Conservation (phyloP, 441 rosid species). For the Populus hybrid region DNA sequence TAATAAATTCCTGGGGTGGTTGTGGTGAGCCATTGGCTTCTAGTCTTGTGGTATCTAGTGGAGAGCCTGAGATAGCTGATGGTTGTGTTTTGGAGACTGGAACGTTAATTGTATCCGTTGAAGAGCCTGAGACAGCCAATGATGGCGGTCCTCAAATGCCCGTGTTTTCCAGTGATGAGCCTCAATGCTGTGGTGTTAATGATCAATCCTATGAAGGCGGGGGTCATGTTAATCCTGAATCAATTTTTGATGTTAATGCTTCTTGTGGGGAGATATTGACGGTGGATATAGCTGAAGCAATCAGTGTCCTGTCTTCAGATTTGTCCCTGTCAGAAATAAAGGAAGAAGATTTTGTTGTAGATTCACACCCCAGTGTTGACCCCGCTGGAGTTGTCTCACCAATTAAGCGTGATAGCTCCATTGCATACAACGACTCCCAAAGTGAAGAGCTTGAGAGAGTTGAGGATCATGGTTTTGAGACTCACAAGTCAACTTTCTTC, state of each 20-base stretch:
- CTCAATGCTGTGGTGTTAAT: slow-evolving; percentile 13
- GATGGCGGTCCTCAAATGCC: background rate
- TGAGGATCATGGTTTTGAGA: slow-evolving; percentile 2
- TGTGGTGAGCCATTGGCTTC: slow-evolving; percentile 23
- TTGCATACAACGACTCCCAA: background rate
- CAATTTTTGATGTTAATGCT: slow-evolving; percentile 20
- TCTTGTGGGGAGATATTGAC: slow-evolving; percentile 32
- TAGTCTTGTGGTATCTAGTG: slow-evolving; percentile 7
- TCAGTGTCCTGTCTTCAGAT: slow-evolving; percentile 16
- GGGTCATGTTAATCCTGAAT: slow-evolving; percentile 19
- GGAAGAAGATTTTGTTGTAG: slow-evolving; percentile 14
- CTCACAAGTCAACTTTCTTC: slow-evolving; percentile 2
- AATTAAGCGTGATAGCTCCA: slow-evolving; percentile 6
- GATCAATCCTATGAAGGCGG: slow-evolving; percentile 16
- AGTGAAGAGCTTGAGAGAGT: slow-evolving; percentile 23
- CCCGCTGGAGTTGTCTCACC: slow-evolving; percentile 19
- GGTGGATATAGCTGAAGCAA: slow-evolving; percentile 33
- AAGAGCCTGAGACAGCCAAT: slow-evolving; percentile 20
- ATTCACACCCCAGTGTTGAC: slow-evolving; percentile 15
- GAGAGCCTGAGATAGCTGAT: slow-evolving; percentile 21
- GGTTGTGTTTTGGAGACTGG: slow-evolving; percentile 19
- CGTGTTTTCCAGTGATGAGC: slow-evolving; percentile 8
- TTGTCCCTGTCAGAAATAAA: slow-evolving; percentile 18
- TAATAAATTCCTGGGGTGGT: slow-evolving; percentile 21
- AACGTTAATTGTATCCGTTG: slow-evolving; percentile 9